phyloP scores from a whole-genome alignment of 768 basidiomycete genomes.

The Kwoniella sp. region DNA sequence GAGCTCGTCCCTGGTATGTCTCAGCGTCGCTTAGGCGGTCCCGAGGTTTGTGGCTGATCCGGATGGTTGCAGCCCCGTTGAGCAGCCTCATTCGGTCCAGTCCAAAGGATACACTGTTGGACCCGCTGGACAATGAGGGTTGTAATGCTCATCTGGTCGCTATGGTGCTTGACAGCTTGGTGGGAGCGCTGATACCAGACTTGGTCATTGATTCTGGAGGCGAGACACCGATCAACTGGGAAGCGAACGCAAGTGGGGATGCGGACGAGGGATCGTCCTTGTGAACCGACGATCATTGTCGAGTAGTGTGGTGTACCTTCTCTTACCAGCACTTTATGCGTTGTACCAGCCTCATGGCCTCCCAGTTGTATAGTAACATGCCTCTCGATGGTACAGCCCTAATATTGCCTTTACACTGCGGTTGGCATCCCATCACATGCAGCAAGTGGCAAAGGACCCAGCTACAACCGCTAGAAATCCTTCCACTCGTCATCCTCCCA shows the following conservation, averaged over 20 bases:
- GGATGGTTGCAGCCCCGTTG: background rate
- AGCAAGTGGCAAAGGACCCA: too few relatives aligned
- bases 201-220: too few relatives aligned
- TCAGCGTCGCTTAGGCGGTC: background rate
- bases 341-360: too few relatives aligned
- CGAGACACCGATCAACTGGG: too few relatives aligned
- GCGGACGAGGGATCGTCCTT: background rate
- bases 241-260: too few relatives aligned
- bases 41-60: too few relatives aligned
- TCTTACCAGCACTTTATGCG: too few relatives aligned
- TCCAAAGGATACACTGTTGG: slow-evolving; percentile 39
- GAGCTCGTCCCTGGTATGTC: slow-evolving; percentile 53
- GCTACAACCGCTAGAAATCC: slow-evolving; percentile 74
- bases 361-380: too few relatives aligned
- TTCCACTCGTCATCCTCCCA: slow-evolving; percentile 64
- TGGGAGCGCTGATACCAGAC: slow-evolving; percentile 75
- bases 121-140: slow-evolving; percentile 48
- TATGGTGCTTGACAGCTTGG: slow-evolving; percentile 66
- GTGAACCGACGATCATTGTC: background rate
- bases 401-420: too few relatives aligned
- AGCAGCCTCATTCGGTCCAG: background rate
- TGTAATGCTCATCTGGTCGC: slow-evolving; percentile 78
- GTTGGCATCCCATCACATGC: too few relatives aligned
- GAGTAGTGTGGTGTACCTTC: background rate
- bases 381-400: too few relatives aligned